These are phyloP conservation scores for Calonectria multiphialidica DNA, from an alignment of 2,329 filamentous ascomycete species.

Conservation along the genomic window DNA sequence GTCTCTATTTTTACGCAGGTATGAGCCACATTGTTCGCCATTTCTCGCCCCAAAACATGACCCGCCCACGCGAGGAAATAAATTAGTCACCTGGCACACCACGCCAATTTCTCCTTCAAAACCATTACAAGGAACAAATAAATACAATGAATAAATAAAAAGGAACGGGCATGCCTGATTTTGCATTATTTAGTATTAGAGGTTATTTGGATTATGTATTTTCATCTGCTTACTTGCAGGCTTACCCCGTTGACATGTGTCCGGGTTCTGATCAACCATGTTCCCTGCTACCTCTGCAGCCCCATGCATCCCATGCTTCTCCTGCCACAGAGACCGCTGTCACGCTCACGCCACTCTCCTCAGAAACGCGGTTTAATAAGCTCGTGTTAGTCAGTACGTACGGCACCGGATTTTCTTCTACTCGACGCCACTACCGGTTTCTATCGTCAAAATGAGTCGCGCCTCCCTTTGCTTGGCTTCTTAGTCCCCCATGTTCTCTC, in stretches of 20 bases:
- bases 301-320: background rate
- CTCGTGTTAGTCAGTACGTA: constrained; percentile 2
- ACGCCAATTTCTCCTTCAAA: too few relatives aligned
- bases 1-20: background rate
- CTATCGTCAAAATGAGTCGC: constrained; percentile 22
- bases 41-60: background rate
- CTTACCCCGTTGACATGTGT: too few relatives aligned
- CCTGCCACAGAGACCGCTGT: background rate
- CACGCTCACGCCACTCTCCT: background rate
- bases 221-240: too few relatives aligned
- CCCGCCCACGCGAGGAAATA: background rate
- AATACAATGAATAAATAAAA: too few relatives aligned
- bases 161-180: too few relatives aligned
- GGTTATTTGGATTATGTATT: too few relatives aligned
- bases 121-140: too few relatives aligned
- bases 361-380: background rate
- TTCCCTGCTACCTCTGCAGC: too few relatives aligned
- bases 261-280: too few relatives aligned
- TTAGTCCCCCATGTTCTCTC: background rate
- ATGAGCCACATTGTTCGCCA: background rate
- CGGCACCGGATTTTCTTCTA: constrained; percentile 23
- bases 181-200: too few relatives aligned
- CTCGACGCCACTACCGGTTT: constrained; percentile 20
- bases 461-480: background rate
- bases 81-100: too few relatives aligned